Percentiles rank a stretch among this genome's conserved stretches.
Evolutionary conservation across 192 early-diverging fungal species (phyloP).

Genomic region (Coemansia sp.): DNA sequence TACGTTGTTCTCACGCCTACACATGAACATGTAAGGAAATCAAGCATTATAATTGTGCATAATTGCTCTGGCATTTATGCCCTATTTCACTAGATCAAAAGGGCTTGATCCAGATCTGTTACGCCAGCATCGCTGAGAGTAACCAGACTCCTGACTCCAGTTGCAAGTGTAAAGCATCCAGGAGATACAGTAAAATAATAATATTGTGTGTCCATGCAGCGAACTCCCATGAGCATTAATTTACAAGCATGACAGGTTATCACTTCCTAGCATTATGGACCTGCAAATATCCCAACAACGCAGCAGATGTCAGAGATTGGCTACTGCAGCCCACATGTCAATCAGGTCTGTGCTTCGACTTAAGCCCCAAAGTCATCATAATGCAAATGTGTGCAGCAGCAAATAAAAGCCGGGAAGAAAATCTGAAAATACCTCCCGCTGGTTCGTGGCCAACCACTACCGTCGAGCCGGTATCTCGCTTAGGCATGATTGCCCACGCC

Average conservation of each 20-base stretch:
- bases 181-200: background rate
- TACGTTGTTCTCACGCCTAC: background rate
- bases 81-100: background rate
- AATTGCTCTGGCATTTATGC: background rate
- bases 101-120: background rate
- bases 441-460: background rate
- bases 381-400: background rate
- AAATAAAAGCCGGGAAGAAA: background rate
- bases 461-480: background rate
- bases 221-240: background rate
- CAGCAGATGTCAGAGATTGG: background rate
- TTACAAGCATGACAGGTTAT: background rate
- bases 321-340: background rate
- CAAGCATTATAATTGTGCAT: background rate
- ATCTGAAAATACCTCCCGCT: background rate
- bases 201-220: background rate
- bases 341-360: background rate
- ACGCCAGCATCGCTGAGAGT: background rate
- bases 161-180: background rate
- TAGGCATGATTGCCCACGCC: background rate
- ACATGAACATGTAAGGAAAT: background rate
- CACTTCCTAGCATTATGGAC: too few species aligned
- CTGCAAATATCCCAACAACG: background rate
- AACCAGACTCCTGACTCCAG: background rate
- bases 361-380: background rate